Evolutionary conservation across 805 yeast genomes (phyloP), one percentile per base, ranked within the genome.

Genomic region (Hanseniaspora taiwanica): DNA sequence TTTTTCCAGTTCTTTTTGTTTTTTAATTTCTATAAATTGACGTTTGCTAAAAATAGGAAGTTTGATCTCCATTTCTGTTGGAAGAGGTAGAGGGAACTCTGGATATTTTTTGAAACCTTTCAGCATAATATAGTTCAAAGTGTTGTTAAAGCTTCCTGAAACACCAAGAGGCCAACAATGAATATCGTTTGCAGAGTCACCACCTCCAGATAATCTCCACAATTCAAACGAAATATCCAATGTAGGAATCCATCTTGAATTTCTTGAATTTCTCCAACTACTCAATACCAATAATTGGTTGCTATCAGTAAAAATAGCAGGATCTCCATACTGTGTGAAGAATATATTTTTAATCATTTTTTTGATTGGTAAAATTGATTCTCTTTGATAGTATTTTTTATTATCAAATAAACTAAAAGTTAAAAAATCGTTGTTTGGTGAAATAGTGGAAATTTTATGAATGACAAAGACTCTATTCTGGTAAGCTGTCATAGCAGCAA

Each of bases 281-380:
- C 78, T 67, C 17, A 91, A 63, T 0, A 84, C 73, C 24, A 81
- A 58, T 29, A 91, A 65, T 9, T 77, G 71, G 45, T 85, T 85
- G 46, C 79, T 86, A 24, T 68, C 64, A n/a, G 93, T 95, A 41
- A 78, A 81, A 6, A 87, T 56, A 46, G 91, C 81, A 1, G 98
- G 98, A 56, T 89, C 96, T 17, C 94, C 94, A 51, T 73, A 78
- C 35, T 78, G 78, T 34, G 84, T 80, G 65, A 89, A 91, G 53
- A 91, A 86, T n/a, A 83, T 56, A 2, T 87, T 79, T 46, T 72
- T 74, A 65, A 60, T 50, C 63, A 69, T 52, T 46, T 48, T 52
- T 5, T 46, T 44, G 3, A 44, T 44, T 0, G 78, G 78, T 21
- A 73, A 46, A 4, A 70, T 52, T 27, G 61, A 57, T 48, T 69